phyloP scores from a whole-genome alignment of 768 basidiomycete genomes.

The Boletus subcaerulescens region DNA sequence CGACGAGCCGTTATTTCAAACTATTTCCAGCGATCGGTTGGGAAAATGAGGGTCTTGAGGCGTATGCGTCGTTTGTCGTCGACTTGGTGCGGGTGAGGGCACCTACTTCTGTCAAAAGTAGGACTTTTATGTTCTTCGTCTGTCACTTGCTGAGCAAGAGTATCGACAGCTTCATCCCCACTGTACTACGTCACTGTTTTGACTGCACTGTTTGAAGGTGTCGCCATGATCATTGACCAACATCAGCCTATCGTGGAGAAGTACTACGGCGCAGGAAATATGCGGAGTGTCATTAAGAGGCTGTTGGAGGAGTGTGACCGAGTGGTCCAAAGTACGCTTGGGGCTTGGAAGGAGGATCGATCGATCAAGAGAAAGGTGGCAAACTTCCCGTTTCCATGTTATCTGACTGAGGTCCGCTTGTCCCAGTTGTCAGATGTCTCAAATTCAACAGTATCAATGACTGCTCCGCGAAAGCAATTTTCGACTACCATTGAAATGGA shows the following conservation, averaged over 20 bases:
- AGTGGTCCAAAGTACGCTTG: constrained; percentile 69
- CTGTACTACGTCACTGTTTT: constrained; percentile 87
- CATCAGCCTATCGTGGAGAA: constrained; percentile 98
- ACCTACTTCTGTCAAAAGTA: constrained; percentile 82
- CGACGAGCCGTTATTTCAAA: constrained; percentile 93
- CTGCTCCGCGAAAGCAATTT: constrained; percentile 32
- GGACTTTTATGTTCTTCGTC: constrained; percentile 5
- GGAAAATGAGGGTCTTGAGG: constrained; percentile 87
- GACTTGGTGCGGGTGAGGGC: constrained; percentile 80
- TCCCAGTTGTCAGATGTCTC: constrained; percentile 47
- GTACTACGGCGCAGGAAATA: constrained; percentile 90
- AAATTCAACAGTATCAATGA: constrained; percentile 36
- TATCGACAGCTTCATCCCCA: constrained; percentile 75
- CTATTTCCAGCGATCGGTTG: constrained; percentile 95
- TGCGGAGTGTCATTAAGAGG: constrained; percentile 72
- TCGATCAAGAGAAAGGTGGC: constrained; percentile 73
- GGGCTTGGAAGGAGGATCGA: constrained; percentile 92
- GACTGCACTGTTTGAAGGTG: constrained; percentile 90
- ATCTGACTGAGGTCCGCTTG: neutral
- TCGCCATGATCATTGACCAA: constrained; percentile 95
- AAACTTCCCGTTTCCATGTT: neutral
- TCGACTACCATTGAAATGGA: constrained; percentile 41
- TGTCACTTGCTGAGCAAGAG: constrained; percentile 9
- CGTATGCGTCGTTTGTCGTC: constrained; percentile 91
- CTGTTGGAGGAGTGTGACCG: constrained; percentile 85